Percentiles rank a stretch among this genome's conserved stretches.
phyloP scores from a whole-genome alignment of 169 alveolate genomes.

The Plasmodium yoelii region DNA sequence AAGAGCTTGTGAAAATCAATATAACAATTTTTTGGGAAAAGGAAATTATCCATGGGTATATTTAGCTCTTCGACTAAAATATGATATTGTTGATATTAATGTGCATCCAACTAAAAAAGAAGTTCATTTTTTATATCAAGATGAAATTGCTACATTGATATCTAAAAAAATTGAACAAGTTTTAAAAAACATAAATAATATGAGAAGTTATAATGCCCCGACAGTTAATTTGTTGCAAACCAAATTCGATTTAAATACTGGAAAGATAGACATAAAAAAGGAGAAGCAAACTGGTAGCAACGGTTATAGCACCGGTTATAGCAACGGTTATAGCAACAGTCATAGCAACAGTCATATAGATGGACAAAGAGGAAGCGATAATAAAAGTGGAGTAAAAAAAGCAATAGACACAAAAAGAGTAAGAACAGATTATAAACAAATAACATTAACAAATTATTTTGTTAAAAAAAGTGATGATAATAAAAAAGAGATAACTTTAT shows the following conservation, averaged over 20 bases:
- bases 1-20: constrained; percentile 78
- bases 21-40: constrained; percentile 81
- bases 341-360: neutral
- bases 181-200: constrained; percentile 14
- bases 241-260: constrained; percentile 10
- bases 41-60: constrained; percentile 91
- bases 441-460: constrained; percentile 51
- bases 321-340: too few species aligned
- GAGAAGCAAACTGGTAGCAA: neutral
- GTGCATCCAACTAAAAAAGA: constrained; percentile 98
- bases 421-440: constrained; percentile 56
- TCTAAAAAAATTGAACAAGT: constrained; percentile 76
- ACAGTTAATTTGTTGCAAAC: constrained; percentile 19
- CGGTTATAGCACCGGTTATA: too few species aligned
- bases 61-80: constrained; percentile 93
- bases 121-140: constrained; percentile 92
- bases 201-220: constrained; percentile 30
- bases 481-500: neutral
- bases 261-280: constrained; percentile 8
- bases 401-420: constrained; percentile 42
- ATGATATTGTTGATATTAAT: constrained; percentile 96
- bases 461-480: constrained; percentile 13
- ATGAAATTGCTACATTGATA: constrained; percentile 84
- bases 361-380: neutral
- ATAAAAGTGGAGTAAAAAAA: neutral